A percentile compares a stretch with the other conserved stretches of the same genome.
phyloP scores from a whole-genome alignment of 129 eudicot species.

The Flaveria robusta region DNA sequence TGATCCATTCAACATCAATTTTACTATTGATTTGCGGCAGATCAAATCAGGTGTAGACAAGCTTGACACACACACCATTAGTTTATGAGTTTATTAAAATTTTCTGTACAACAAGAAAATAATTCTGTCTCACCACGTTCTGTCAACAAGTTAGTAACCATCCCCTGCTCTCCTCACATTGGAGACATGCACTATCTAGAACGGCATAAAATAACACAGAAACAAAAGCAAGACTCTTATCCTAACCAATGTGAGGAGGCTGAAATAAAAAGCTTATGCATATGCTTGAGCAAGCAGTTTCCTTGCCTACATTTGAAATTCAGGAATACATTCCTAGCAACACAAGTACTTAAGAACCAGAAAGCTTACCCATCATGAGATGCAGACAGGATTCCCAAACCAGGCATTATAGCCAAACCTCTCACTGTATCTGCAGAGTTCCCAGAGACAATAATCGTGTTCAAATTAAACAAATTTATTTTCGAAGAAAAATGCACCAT shows the following conservation, averaged over 20 bases:
- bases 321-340: constrained; percentile 10
- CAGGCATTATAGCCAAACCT: constrained; percentile 89
- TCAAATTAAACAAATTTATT: constrained; percentile 8
- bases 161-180: constrained; percentile 16
- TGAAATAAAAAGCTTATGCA: not conserved
- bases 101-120: not conserved
- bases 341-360: constrained; percentile 7
- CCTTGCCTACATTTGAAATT: constrained; percentile 17
- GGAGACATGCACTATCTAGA: not conserved
- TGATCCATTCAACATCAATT: constrained; percentile 1
- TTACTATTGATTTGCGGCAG: not conserved
- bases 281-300: constrained; percentile 7
- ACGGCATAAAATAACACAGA: constrained; percentile 20
- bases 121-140: not conserved
- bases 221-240: not conserved
- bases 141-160: constrained; percentile 10
- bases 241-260: not conserved
- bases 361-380: constrained; percentile 97
- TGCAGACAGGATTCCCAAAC: constrained; percentile 86
- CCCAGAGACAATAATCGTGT: constrained; percentile 3
- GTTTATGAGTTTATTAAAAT: not conserved
- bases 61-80: not conserved
- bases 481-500: constrained; percentile 11
- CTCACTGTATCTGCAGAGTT: constrained; percentile 87
- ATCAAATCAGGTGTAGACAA: not conserved